A percentile compares a stretch with the other conserved stretches of the same genome.
These are phyloP conservation scores for Ophiocordyceps robertsii DNA, from an alignment of 2,329 filamentous ascomycete genomes.

Conservation along the genomic window DNA sequence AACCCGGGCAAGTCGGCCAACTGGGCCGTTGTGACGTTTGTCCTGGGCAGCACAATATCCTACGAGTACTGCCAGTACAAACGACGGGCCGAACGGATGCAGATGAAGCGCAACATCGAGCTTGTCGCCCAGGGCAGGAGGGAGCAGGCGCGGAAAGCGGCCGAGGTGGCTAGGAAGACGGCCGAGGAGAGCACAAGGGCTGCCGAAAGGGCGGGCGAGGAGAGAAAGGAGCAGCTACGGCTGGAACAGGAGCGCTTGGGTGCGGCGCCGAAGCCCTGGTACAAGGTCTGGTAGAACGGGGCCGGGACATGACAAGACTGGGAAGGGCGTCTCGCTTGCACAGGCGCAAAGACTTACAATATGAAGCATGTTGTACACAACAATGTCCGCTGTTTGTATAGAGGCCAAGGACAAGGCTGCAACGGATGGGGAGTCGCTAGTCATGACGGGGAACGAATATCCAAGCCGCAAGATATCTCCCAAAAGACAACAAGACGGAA, in stretches of 20 bases:
- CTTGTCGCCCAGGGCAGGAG: slow-evolving; percentile 37
- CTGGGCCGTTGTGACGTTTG: slow-evolving; percentile 73
- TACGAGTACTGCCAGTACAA: slow-evolving; percentile 78
- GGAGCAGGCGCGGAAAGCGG: slow-evolving; percentile 30
- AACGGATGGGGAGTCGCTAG: too few species aligned
- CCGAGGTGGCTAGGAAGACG: slow-evolving; percentile 2
- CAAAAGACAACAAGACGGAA: neutral
- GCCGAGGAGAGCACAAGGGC: too few species aligned
- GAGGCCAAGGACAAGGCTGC: too few species aligned
- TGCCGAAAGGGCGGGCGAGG: slow-evolving; percentile 11
- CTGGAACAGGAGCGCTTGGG: slow-evolving; percentile 16
- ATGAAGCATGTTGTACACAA: too few species aligned
- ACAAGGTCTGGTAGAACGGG: slow-evolving; percentile 38
- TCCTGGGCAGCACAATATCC: slow-evolving; percentile 52
- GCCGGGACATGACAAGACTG: too few species aligned
- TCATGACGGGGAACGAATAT: too few species aligned
- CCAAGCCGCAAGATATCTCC: too few species aligned
- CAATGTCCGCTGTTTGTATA: too few species aligned
- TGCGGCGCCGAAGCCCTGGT: slow-evolving; percentile 32
- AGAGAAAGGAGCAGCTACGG: slow-evolving; percentile 19
- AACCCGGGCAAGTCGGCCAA: slow-evolving; percentile 47
- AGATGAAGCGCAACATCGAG: slow-evolving; percentile 77
- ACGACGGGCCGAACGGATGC: slow-evolving; percentile 59
- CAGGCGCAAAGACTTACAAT: neutral
- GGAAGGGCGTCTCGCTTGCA: neutral